Percentiles rank a stretch among this genome's conserved stretches.
phyloP scores from a whole-genome alignment of 805 yeast species.

The Tetrapisispora pingtungensis region DNA sequence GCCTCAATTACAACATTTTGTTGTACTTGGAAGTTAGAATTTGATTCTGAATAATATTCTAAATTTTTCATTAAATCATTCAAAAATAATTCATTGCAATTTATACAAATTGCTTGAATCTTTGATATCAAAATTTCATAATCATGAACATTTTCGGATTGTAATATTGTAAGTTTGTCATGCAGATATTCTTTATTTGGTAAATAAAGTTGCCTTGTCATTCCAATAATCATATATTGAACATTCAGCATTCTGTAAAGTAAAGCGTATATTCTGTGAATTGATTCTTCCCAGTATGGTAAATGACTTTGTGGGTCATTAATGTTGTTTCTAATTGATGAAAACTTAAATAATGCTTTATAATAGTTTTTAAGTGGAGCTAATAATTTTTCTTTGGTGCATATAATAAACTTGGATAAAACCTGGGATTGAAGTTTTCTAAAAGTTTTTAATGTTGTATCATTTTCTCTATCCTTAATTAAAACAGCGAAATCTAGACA shows the following conservation, averaged over 20 bases:
- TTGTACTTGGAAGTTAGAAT: constrained; percentile 11
- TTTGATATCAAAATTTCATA: constrained; percentile 14
- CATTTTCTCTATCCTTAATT: constrained; percentile 21
- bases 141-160: constrained; percentile 17
- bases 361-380: constrained; percentile 19
- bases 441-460: constrained; percentile 19
- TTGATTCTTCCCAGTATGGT: constrained; percentile 32
- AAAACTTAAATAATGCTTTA: constrained; percentile 20
- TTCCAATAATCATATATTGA: constrained; percentile 11
- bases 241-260: constrained; percentile 14
- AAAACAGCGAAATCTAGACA: constrained; percentile 27
- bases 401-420: constrained; percentile 17
- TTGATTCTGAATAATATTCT: constrained; percentile 6
- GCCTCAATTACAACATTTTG: constrained; percentile 12
- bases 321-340: constrained; percentile 7
- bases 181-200: constrained; percentile 18
- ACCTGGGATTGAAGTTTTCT: constrained; percentile 24
- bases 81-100: constrained; percentile 2
- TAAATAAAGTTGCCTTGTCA: constrained; percentile 20
- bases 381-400: constrained; percentile 17
- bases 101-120: constrained; percentile 12
- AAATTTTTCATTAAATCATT: constrained; percentile 6
- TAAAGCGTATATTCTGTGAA: constrained; percentile 39
- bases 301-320: constrained; percentile 23
- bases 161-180: constrained; percentile 11